Conservation (phyloP, 768 basidiomycete species). For the Lactarius evosmus region DNA sequence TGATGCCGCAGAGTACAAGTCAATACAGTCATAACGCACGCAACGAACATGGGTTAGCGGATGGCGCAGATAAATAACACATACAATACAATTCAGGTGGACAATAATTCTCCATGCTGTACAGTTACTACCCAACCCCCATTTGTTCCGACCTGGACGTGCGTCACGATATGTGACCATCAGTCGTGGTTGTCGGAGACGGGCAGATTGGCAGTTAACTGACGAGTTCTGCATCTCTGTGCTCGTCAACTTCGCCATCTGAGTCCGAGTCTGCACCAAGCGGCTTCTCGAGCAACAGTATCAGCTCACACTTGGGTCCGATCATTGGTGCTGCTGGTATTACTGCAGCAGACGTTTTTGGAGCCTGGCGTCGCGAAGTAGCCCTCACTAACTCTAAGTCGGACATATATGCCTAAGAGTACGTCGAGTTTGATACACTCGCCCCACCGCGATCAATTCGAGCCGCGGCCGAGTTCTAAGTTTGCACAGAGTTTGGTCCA, state of each 20-base stretch:
- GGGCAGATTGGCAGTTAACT: constrained; percentile 77
- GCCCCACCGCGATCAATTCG: constrained; percentile 38
- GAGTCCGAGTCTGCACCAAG: constrained; percentile 39
- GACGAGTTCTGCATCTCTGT: constrained; percentile 40
- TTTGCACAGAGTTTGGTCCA: constrained; percentile 37
- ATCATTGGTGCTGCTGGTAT: constrained; percentile 54
- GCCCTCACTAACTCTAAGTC: constrained; percentile 27
- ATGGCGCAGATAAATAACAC: constrained; percentile 79
- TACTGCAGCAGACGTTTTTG: constrained; percentile 48
- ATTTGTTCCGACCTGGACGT: constrained; percentile 86
- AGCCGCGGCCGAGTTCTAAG: constrained; percentile 25
- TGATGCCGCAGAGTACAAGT: constrained; percentile 67
- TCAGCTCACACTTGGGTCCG: constrained; percentile 38
- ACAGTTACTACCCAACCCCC: constrained; percentile 80
- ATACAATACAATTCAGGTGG: constrained; percentile 76
- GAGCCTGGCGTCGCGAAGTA: constrained; percentile 50
- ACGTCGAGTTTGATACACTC: constrained; percentile 37
- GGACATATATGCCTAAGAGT: constrained; percentile 48
- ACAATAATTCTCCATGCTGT: constrained; percentile 74
- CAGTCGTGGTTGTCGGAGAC: constrained; percentile 70
- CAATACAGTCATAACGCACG: constrained; percentile 77
- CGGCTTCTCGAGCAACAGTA: constrained; percentile 28
- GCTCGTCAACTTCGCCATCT: constrained; percentile 40
- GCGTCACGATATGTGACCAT: constrained; percentile 79
- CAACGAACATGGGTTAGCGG: constrained; percentile 87